phyloP scores from a whole-genome alignment of 352 stramenopile genomes.

The Pythium apleroticum region DNA sequence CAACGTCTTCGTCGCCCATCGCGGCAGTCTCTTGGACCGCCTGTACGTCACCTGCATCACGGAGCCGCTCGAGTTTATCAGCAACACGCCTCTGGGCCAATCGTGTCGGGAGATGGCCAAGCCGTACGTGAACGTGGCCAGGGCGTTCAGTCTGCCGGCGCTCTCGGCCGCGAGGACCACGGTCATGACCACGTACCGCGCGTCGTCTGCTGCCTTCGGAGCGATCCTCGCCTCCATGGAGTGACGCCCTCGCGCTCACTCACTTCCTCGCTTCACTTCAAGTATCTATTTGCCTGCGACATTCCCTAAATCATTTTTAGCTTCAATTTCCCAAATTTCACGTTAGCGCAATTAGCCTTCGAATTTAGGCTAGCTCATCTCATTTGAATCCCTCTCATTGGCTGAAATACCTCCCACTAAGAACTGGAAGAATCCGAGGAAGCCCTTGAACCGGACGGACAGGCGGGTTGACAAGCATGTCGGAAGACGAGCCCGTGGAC shows the following conservation, averaged over 20 bases:
- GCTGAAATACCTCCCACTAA: conserved; percentile 23
- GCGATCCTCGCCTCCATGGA: conserved; percentile 63
- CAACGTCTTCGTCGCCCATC: conserved; percentile 75
- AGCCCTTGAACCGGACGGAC: background rate
- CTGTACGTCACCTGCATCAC: conserved; percentile 68
- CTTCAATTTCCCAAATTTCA: conserved; percentile 7
- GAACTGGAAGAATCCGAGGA: conserved; percentile 30
- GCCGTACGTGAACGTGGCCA: conserved; percentile 70
- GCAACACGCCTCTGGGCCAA: conserved; percentile 62
- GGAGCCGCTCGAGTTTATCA: conserved; percentile 72
- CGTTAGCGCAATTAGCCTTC: background rate
- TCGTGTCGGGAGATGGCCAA: conserved; percentile 48
- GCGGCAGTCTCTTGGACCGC: conserved; percentile 65
- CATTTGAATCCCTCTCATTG: conserved; percentile 16
- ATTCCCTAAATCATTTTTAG: background rate
- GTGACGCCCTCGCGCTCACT: background rate
- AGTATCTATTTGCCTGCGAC: background rate
- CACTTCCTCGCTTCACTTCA: too few relatives aligned
- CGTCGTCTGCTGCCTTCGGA: conserved; percentile 64
- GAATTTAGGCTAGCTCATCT: conserved; percentile 1
- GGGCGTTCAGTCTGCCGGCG: conserved; percentile 67
- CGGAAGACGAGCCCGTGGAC: background rate
- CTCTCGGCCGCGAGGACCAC: conserved; percentile 66
- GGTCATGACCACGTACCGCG: conserved; percentile 67
- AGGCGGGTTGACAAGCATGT: conserved; percentile 19